Percentiles rank a stretch among this genome's conserved stretches.
phyloP scores from a whole-genome alignment of 2,329 filamentous ascomycete species.

The Neurospora sp. region DNA sequence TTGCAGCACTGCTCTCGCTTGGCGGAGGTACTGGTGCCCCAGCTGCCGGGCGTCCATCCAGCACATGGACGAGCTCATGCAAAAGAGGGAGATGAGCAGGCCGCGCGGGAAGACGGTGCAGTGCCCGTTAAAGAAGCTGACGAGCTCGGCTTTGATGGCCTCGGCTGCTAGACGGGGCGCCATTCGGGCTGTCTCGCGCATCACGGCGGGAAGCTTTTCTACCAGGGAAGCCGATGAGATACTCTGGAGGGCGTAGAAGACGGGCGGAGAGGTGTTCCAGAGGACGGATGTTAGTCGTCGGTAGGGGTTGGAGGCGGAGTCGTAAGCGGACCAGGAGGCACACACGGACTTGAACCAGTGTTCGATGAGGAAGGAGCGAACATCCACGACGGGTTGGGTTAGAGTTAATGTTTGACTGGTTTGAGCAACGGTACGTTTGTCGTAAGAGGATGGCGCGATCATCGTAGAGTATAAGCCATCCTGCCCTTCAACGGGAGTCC shows the following conservation, averaged over 20 bases:
- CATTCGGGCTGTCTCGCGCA: constrained; percentile 15
- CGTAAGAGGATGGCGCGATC: neutral
- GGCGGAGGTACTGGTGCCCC: constrained; percentile 17
- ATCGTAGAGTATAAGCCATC: neutral
- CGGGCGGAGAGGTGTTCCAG: constrained; percentile 17
- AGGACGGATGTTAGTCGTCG: constrained; percentile 15
- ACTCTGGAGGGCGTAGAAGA: constrained; percentile 18
- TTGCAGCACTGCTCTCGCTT: constrained; percentile 16
- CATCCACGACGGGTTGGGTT: constrained; percentile 16
- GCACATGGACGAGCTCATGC: constrained; percentile 22
- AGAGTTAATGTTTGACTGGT: constrained; percentile 3
- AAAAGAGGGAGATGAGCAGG: constrained; percentile 19
- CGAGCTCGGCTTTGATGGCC: constrained; percentile 18
- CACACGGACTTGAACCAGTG: constrained; percentile 24
- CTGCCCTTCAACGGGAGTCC: constrained; percentile 1
- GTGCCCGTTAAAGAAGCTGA: constrained; percentile 8
- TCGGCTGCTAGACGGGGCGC: constrained; percentile 16
- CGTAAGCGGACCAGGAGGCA: constrained; percentile 20
- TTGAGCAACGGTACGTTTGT: neutral
- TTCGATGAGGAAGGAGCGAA: constrained; percentile 20
- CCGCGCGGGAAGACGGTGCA: constrained; percentile 13
- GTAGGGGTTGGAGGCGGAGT: constrained; percentile 19
- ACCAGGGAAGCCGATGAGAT: constrained; percentile 14
- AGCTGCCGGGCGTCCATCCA: constrained; percentile 20
- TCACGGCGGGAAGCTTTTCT: constrained; percentile 18